phyloP scores from a whole-genome alignment of 495 filamentous ascomycete genomes.

The Chaetomium fimeti region DNA sequence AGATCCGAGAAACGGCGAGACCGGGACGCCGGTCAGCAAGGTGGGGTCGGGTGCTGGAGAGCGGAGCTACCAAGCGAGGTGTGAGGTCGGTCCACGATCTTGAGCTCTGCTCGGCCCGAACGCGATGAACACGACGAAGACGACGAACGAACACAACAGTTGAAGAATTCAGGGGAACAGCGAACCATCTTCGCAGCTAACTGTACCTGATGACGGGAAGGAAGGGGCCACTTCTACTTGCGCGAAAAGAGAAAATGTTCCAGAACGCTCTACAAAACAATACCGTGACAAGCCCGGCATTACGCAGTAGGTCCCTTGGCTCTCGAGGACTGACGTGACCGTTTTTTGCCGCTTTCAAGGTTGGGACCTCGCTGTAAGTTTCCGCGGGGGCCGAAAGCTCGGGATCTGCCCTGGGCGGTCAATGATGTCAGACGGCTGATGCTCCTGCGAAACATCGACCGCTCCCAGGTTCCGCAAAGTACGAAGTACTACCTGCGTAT shows the following conservation, averaged over 20 bases:
- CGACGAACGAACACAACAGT: background rate
- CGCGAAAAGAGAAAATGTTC: too few species aligned
- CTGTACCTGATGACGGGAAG: too few species aligned
- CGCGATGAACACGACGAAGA: background rate
- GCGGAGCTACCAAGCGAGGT: too few species aligned
- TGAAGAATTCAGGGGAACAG: too few species aligned
- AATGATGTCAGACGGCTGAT: slow-evolving; percentile 10
- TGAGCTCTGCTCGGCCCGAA: slow-evolving; percentile 1
- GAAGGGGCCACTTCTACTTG: too few species aligned
- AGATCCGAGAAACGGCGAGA: background rate
- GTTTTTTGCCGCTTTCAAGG: background rate
- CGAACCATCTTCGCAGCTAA: too few species aligned
- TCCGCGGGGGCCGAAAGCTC: background rate
- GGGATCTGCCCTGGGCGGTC: background rate
- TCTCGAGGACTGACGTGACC: too few species aligned
- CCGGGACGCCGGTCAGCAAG: slow-evolving; percentile 3
- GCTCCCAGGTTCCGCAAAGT: too few species aligned
- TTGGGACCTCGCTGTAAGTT: background rate
- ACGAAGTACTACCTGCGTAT: background rate
- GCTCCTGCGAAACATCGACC: background rate
- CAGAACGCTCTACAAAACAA: too few species aligned
- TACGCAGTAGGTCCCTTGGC: too few species aligned
- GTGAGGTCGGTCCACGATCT: background rate
- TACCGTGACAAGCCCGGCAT: too few species aligned
- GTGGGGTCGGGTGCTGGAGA: background rate